Evolutionary conservation across 768 basidiomycete species (phyloP).

Genomic region (Mycena indigotica): DNA sequence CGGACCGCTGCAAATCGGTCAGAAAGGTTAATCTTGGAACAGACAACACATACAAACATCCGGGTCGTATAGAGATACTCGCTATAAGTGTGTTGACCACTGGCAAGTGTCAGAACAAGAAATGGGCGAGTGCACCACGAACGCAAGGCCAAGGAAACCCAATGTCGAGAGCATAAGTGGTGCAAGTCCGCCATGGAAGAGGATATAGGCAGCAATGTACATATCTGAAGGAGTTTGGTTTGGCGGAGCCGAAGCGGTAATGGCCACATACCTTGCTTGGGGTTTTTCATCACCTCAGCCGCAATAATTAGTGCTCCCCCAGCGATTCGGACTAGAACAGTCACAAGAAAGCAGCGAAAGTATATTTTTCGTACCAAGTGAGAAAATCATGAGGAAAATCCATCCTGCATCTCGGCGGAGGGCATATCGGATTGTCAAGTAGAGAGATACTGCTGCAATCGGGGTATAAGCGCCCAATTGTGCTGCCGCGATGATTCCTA

Average conservation of each 20-base stretch:
- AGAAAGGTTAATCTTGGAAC: neutral
- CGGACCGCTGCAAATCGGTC: neutral
- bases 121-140: slow-evolving; percentile 23
- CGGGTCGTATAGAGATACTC: slow-evolving; percentile 35
- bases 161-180: slow-evolving; percentile 44
- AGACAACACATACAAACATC: slow-evolving; percentile 18
- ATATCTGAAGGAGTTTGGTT: slow-evolving; percentile 40
- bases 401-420: slow-evolving; percentile 64
- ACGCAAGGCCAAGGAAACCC: slow-evolving; percentile 56
- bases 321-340: slow-evolving; percentile 53
- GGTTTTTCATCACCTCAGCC: slow-evolving; percentile 42
- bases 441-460: slow-evolving; percentile 46
- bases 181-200: slow-evolving; percentile 46
- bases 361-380: slow-evolving; percentile 49
- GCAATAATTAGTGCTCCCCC: slow-evolving; percentile 61
- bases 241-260: slow-evolving; percentile 46
- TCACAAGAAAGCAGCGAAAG: neutral
- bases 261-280: slow-evolving; percentile 27
- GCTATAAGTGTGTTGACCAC: slow-evolving; percentile 55
- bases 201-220: slow-evolving; percentile 54
- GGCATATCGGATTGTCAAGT: slow-evolving; percentile 55
- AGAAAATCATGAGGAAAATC: slow-evolving; percentile 67
- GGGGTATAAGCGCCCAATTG: slow-evolving; percentile 64
- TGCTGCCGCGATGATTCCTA: slow-evolving; percentile 52
- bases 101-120: slow-evolving; percentile 28